Evolutionary conservation across 495 filamentous ascomycete species (phyloP).

Genomic region (Penicillium angulare): DNA sequence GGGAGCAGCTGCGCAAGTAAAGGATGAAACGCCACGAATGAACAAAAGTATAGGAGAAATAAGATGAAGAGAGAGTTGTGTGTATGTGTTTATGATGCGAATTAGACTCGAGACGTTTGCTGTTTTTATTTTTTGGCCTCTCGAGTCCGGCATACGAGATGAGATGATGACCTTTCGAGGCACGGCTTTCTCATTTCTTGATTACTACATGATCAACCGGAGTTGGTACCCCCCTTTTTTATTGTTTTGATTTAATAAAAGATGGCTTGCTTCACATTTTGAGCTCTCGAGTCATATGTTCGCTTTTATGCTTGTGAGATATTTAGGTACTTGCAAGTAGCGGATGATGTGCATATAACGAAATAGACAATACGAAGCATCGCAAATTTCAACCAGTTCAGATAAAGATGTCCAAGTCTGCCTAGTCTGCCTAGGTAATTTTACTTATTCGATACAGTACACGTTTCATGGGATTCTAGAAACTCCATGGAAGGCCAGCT

Average conservation of each 20-base stretch:
- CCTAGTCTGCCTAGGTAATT: too few relatives aligned
- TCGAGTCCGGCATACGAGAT: conserved; percentile 33
- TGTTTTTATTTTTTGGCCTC: conserved; percentile 5
- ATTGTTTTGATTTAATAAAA: conserved; percentile 44
- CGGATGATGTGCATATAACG: conserved; percentile 21
- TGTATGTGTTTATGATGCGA: conserved; percentile 48
- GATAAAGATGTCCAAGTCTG: too few relatives aligned
- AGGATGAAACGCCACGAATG: conserved; percentile 2
- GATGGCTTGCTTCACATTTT: conserved; percentile 31
- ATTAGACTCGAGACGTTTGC: conserved; percentile 25
- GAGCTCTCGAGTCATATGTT: conserved; percentile 18
- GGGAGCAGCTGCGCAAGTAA: conserved; percentile 54
- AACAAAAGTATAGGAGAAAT: conserved; percentile 12
- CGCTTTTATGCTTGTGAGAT: conserved; percentile 12
- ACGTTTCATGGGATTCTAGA: too few relatives aligned
- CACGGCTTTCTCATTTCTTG: conserved; percentile 42
- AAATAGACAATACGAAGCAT: conserved; percentile 32
- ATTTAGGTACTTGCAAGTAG: conserved; percentile 2
- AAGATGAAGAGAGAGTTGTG: conserved; percentile 32
- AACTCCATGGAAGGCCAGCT: too few relatives aligned
- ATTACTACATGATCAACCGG: conserved; percentile 47
- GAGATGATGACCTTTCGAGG: conserved; percentile 36
- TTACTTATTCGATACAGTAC: too few relatives aligned
- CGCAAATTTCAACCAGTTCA: conserved; percentile 20
- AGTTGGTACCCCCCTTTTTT: conserved; percentile 43